phyloP scores from a whole-genome alignment of 2,329 filamentous ascomycete species.

The Aureobasidium sp. region DNA sequence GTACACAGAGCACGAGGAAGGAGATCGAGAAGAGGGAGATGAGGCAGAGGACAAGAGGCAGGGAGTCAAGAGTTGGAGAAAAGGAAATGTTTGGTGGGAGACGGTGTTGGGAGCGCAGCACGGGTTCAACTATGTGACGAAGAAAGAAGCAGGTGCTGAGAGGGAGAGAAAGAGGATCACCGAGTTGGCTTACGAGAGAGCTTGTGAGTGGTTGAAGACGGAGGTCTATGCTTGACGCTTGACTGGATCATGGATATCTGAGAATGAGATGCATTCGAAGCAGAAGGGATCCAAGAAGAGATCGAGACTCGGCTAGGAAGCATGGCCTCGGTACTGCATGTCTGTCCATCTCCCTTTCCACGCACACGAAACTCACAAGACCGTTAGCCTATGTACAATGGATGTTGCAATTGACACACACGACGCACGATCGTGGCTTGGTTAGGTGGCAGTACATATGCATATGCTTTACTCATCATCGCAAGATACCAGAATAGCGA shows the following conservation, averaged over 20 bases:
- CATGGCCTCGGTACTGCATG: too few relatives aligned
- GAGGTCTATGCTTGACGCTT: neutral
- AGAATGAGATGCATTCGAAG: too few relatives aligned
- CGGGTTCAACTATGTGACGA: constrained; percentile 1
- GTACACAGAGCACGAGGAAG: neutral
- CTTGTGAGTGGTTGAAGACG: neutral
- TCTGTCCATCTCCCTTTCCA: too few relatives aligned
- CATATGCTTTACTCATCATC: too few relatives aligned
- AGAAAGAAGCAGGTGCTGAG: neutral
- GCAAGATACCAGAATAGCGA: too few relatives aligned
- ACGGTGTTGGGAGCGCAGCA: constrained; percentile 3
- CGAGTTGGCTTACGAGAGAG: neutral
- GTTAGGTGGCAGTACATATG: too few relatives aligned
- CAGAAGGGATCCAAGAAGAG: too few relatives aligned
- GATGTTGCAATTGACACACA: too few relatives aligned
- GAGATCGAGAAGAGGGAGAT: neutral
- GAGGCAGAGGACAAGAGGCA: neutral
- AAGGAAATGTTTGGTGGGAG: neutral
- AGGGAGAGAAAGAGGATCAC: constrained; percentile 1
- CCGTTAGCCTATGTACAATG: too few relatives aligned
- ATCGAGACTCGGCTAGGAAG: too few relatives aligned
- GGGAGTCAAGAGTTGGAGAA: neutral
- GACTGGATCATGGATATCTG: neutral
- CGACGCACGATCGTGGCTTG: too few relatives aligned
- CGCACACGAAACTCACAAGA: too few relatives aligned